Evolutionary conservation across 495 filamentous ascomycete species (phyloP).

Genomic region (Hypomontagnella monticulosa): DNA sequence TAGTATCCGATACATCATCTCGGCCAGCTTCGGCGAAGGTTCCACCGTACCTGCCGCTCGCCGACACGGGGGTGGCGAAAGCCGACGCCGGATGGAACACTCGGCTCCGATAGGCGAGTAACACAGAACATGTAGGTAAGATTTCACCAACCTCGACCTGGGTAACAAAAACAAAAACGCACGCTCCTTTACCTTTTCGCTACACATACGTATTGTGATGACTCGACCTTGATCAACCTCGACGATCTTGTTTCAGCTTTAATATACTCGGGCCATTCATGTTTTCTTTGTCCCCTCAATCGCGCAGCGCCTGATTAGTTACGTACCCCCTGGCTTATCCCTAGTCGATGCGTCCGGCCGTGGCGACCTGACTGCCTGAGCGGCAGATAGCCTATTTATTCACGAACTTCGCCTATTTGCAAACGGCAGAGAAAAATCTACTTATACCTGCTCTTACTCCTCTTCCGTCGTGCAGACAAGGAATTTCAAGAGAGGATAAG

Average conservation of each 20-base stretch:
- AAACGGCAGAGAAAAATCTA: no score
- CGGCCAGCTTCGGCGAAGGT: conserved; percentile 22
- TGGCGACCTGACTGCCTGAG: not conserved
- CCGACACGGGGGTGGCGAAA: conserved; percentile 33
- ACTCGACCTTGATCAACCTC: conserved; percentile 7
- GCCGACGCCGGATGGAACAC: conserved; percentile 23
- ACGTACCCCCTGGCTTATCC: conserved; percentile 7
- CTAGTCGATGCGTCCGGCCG: not conserved
- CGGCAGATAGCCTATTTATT: no score
- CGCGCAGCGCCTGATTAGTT: conserved; percentile 11
- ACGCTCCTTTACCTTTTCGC: not conserved
- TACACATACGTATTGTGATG: not conserved
- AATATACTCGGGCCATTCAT: not conserved
- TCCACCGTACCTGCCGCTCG: not conserved
- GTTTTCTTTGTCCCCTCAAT: conserved; percentile 1
- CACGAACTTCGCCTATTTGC: no score
- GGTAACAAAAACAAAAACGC: conserved; percentile 11
- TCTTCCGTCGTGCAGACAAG: not conserved
- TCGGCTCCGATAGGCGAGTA: conserved; percentile 27
- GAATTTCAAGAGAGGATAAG: not conserved
- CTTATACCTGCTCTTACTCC: no score
- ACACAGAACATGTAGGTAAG: no score
- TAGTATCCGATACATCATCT: not conserved
- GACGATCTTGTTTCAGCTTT: conserved; percentile 23
- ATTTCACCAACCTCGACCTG: conserved; percentile 9